These are phyloP conservation scores for Fragaria ananassa DNA, from an alignment of 306 rosid genomes.

Conservation along the genomic window DNA sequence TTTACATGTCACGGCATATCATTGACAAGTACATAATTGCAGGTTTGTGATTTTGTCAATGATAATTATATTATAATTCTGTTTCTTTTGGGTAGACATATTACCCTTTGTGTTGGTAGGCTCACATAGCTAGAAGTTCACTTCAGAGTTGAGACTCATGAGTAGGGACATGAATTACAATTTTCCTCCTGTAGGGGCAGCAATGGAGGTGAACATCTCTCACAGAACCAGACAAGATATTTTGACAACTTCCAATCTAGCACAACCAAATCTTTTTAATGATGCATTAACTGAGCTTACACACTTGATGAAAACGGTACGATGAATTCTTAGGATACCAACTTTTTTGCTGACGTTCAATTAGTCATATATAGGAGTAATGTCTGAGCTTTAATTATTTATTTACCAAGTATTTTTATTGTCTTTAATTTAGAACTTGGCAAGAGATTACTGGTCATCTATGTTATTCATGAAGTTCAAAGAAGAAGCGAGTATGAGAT, in stretches of 20 bases:
- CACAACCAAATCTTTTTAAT: slow-evolving; percentile 66
- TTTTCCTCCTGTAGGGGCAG: slow-evolving; percentile 54
- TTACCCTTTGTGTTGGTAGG: background rate
- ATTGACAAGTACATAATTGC: slow-evolving; percentile 81
- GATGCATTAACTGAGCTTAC: slow-evolving; percentile 67
- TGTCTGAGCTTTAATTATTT: background rate
- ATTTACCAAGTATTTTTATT: background rate
- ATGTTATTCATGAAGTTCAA: slow-evolving; percentile 72
- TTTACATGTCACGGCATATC: slow-evolving; percentile 94
- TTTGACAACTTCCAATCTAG: slow-evolving; percentile 63
- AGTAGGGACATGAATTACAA: background rate
- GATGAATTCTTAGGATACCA: slow-evolving; percentile 18
- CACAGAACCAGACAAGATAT: slow-evolving; percentile 81
- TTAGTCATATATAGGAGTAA: background rate
- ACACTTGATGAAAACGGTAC: slow-evolving; percentile 73
- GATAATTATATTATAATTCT: background rate
- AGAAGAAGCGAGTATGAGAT: slow-evolving; percentile 60
- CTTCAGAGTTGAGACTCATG: background rate
- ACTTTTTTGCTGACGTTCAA: background rate
- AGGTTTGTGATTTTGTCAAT: slow-evolving; percentile 44
- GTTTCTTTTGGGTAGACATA: background rate
- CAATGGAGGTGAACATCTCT: slow-evolving; percentile 91
- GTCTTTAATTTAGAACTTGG: slow-evolving; percentile 55
- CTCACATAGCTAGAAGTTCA: background rate
- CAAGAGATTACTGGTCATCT: slow-evolving; percentile 89